Base-by-base conservation (phyloP, 73 alveolate species). In the Stentor roeselii region DNA sequence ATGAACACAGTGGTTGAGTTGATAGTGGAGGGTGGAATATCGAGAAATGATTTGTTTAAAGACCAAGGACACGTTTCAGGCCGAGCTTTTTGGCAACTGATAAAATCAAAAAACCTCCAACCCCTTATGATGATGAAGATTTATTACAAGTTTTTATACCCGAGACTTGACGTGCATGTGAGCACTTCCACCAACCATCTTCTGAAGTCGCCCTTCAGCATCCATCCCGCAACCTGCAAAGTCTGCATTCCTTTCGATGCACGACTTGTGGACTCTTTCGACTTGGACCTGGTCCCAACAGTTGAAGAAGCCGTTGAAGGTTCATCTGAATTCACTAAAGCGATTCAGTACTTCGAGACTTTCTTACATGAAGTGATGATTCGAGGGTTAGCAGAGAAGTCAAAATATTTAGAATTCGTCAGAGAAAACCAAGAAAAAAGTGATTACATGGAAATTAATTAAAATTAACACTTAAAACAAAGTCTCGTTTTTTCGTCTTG, bases 161-260 rank as follows among this genome's bases (percentile, higher is more conserved):
- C 99, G 59, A 92, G 99, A 60, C 77, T 97, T 39, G 99, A 97
- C 92, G 98, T 95, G 3, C 93, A 97, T 92, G 99, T 97, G 60
- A 90, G 98, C 42, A 97, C 92, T 83, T 94, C 96, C 42, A 93
- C 93, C 6, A 97, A 97, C 82, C 99, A 97, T 82, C 94, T 97
- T 90, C 92, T 97, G 83, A 97, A 97, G 82, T 87, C 97, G 21
- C 99, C 99, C 37, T 97, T 97, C 92, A 93, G 98, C 75, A 91
- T 97, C 42, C 99, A 97, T 89, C 99, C 99, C 6, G 96, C 95
- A 89, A 97, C 99, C 32, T 93, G 91, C 76, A 91, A 93, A 59
- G 92, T 95, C 6, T 95, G 99, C 84, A 93, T 93, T 36, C 97
- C 98, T 6, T 94, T 94, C 76, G 95, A 88, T 58, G 92, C 94